Conservation (phyloP, 352 stramenopile genomes). For the Peronosclerospora sorghi region DNA sequence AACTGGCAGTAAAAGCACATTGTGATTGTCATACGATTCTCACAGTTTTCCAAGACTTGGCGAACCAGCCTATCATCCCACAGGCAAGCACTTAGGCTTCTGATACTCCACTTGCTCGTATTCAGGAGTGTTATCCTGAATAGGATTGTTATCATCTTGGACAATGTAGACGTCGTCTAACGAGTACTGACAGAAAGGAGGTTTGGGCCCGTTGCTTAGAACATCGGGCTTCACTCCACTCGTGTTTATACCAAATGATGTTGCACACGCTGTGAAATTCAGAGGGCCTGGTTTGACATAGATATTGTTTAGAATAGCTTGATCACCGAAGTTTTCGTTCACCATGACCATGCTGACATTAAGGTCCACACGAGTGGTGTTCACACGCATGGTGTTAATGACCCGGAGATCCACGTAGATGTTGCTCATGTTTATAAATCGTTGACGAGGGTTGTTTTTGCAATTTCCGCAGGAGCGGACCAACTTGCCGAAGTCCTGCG, state of each 20-base stretch:
- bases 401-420: too few species aligned
- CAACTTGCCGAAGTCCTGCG: constrained; percentile 11
- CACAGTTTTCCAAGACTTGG: too few species aligned
- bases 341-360: constrained; percentile 33
- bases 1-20: too few species aligned
- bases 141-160: too few species aligned
- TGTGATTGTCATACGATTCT: too few species aligned
- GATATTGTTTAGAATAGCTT: constrained; percentile 27
- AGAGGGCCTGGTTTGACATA: constrained; percentile 21
- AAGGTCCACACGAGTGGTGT: constrained; percentile 16
- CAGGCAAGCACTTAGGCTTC: too few species aligned
- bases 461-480: constrained; percentile 16
- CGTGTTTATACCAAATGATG: constrained; percentile 3
- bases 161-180: constrained; percentile 11
- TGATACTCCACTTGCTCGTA: too few species aligned
- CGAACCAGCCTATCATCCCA: too few species aligned
- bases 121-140: too few species aligned
- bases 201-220: constrained; percentile 22
- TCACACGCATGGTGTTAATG: too few species aligned
- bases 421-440: constrained; percentile 21
- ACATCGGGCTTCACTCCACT: constrained; percentile 10
- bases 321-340: constrained; percentile 29
- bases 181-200: constrained; percentile 18
- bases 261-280: constrained; percentile 13
- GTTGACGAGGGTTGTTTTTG: constrained; percentile 25